Base-by-base conservation (phyloP, 116 monocot genomes). In the Posidonia oceanica region DNA sequence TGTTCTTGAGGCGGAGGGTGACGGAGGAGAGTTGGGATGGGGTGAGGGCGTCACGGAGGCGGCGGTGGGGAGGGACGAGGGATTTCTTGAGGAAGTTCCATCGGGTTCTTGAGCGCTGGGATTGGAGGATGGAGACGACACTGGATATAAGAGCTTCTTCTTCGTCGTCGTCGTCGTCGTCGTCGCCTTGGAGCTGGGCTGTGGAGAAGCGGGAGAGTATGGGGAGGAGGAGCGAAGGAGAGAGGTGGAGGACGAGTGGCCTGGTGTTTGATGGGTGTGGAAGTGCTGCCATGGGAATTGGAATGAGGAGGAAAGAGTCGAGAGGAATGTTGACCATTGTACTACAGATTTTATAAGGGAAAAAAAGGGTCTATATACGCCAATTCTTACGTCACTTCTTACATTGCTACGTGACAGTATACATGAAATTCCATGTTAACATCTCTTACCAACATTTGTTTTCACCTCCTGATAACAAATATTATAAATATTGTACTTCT, bases 61-160 rank as follows among this genome's bases (percentile, higher is more conserved):
- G 29, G 29, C 29, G 29, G 29, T 70, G 36, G 11, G 51, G 39
- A 51, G 75, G 75, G 20, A 17, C 39, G 41, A 78, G 36, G 67
- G 83, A 74, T 56, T 52, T 57, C 64, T 15, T 68, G 56, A 91
- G 85, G 79, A 42, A 72, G 77, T 65, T 69, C 85, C 85, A 88
- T 58, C 88, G 81, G 72, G 63, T 64, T 59, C 61, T 72, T 57
- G 75, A 71, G 12, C 82, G 81, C 37, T 85, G 91, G 11, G 78
- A 42, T 29, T 65, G 69, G 62, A 87, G 83, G 61, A 83, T 63
- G 76, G 87, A 74, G 61, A 78, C 81, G 16, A 81, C 83, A 6
- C 79, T 54, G 53, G 75, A 66, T 68, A 87, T 73, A 13, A 77
- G 40, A 8, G 60, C 54, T 4, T 82, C 79, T 36, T 63, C 69